Evolutionary conservation across 371 early-diverging fungal species (phyloP).

Genomic region (Mucor piriformis): DNA sequence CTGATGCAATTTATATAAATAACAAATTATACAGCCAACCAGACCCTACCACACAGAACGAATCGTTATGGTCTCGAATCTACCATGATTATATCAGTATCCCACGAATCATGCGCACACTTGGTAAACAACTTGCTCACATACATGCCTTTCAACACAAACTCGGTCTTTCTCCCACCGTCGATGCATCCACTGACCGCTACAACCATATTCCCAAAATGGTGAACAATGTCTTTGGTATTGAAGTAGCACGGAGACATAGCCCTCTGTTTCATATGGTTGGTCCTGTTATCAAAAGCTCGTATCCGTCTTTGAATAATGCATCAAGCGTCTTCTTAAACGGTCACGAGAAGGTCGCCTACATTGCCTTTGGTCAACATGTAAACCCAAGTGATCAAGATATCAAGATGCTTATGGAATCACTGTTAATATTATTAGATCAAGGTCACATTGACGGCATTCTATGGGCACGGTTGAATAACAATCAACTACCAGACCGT

Average conservation of each 20-base stretch:
- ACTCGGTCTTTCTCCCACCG: not conserved
- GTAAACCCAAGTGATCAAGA: constrained; percentile 1
- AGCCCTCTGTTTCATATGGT: constrained; percentile 32
- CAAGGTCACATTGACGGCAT: constrained; percentile 31
- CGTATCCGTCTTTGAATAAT: constrained; percentile 20
- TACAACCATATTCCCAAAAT: constrained; percentile 18
- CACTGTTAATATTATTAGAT: constrained; percentile 17
- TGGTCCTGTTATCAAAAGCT: constrained; percentile 26
- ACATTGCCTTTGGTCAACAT: constrained; percentile 43
- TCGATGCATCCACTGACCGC: not conserved
- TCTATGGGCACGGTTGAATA: constrained; percentile 29
- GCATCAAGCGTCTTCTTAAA: constrained; percentile 19
- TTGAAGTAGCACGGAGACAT: constrained; percentile 26
- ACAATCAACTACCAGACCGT: not conserved
- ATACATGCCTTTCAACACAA: not conserved
- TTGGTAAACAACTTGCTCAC: not conserved
- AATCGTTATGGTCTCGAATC: constrained; percentile 1
- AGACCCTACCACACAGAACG: constrained; percentile 14
- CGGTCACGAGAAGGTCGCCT: constrained; percentile 23
- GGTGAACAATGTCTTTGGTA: constrained; percentile 26
- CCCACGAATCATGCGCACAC: constrained; percentile 1
- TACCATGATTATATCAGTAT: constrained; percentile 4
- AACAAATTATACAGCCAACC: constrained; percentile 5
- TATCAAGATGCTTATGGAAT: constrained; percentile 19
- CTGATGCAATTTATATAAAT: constrained; percentile 27